Base-by-base conservation (phyloP, 1,284 basidiomycete species). In the Malassezia globosa region DNA sequence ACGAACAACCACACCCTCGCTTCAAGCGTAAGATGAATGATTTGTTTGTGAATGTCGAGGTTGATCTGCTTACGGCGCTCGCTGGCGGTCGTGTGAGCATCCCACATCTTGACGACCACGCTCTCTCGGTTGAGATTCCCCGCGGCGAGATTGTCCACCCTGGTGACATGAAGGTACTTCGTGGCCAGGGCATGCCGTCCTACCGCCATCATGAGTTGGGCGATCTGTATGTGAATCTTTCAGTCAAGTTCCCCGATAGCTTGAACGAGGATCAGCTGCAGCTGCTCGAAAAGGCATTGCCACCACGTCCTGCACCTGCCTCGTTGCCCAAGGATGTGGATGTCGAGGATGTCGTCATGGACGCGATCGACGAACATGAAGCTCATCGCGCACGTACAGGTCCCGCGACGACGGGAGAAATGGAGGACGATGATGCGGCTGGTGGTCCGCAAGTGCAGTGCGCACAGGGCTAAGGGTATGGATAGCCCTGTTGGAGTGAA, bases 181-280 rank as follows among this genome's bases (percentile, higher is more conserved):
- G 81, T 43, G 85, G 84, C 7, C 89, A 96, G 75, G 94, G 94
- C 59, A 97, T 99, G 94, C 94, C 92, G 31, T 95, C 92, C 51
- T 85, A 85, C 74, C 82, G 94, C 59, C 90, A 96, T 75, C 94
- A 97, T 75, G 90, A 97, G 72, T 80, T 83, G 41, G 94, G 94
- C 36, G 89, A 97, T 74, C 78, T 99, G 58, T 90, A 83, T 72
- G 79, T 97, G 74, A 85, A 83, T 67, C 76, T 97, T 62, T 79
- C 78, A 60, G 85, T 99, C 69, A 80, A 78, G 55, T 99, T 97
- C 82, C 94, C 94, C 49, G 85, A 89, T 27, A 70, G 75, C 44
- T 81, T 99, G 71, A 80, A 84, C 52, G 75, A 81, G 25, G 75
- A 78, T 31, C 75, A 78, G 39, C 82, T 89, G 63, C 77, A 79